Conservation (phyloP, 768 basidiomycete genomes). For the Clitopilus hobsonii region DNA sequence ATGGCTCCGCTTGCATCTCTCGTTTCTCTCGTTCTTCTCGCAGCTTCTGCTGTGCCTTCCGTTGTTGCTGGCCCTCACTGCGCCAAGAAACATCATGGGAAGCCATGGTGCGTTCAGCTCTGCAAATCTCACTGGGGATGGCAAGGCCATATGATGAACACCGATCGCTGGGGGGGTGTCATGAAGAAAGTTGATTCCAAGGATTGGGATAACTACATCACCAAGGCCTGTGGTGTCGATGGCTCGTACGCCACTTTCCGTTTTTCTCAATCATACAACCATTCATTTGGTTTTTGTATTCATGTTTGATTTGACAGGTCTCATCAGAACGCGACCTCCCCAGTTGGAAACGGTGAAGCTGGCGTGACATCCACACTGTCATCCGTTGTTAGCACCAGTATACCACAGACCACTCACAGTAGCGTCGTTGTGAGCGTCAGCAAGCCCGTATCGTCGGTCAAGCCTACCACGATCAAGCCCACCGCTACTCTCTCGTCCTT, state of each 20-base stretch:
- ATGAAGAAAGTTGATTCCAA: slow-evolving; percentile 28
- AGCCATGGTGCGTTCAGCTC: slow-evolving; percentile 28
- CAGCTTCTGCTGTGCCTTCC: slow-evolving; percentile 27
- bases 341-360: slow-evolving; percentile 10
- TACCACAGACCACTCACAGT: not conserved
- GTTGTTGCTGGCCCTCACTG: slow-evolving; percentile 44
- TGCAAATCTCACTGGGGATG: slow-evolving; percentile 44
- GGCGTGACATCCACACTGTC: not conserved
- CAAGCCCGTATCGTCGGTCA: slow-evolving; percentile 10
- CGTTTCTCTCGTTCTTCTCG: slow-evolving; percentile 27
- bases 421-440: not conserved
- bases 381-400: not conserved
- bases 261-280: slow-evolving; percentile 9
- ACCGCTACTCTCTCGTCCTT: slow-evolving; percentile 9
- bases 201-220: slow-evolving; percentile 29
- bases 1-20: slow-evolving; percentile 34
- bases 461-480: slow-evolving; percentile 5
- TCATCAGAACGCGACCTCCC: not conserved
- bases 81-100: slow-evolving; percentile 28
- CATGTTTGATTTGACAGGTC: not conserved
- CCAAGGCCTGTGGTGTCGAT: slow-evolving; percentile 38
- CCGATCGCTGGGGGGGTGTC: slow-evolving; percentile 53
- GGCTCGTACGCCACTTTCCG: slow-evolving; percentile 7
- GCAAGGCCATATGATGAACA: slow-evolving; percentile 44
- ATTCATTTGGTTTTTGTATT: slow-evolving; percentile 9